Evolutionary conservation across 768 basidiomycete species (phyloP).

Genomic region (Dacryopinax primogenitus): DNA sequence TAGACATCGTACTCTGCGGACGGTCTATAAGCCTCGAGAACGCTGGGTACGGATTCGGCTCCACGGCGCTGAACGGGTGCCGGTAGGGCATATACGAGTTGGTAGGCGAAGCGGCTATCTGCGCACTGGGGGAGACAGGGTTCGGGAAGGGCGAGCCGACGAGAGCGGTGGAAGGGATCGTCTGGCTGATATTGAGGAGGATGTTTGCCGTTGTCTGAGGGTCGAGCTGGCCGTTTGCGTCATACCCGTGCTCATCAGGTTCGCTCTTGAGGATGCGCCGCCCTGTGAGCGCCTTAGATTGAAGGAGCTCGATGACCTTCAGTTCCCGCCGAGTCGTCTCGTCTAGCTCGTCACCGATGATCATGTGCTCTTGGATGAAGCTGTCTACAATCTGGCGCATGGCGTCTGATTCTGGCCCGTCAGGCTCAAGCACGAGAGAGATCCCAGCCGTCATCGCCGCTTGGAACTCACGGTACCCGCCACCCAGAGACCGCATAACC

Average conservation of each 20-base stretch:
- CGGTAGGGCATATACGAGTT: background rate
- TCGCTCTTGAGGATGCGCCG: constrained; percentile 21
- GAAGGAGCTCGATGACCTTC: constrained; percentile 73
- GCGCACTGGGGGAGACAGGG: background rate
- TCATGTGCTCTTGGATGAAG: constrained; percentile 53
- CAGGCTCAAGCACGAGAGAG: constrained; percentile 68
- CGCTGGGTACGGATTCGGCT: constrained; percentile 17
- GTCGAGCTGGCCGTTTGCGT: constrained; percentile 9
- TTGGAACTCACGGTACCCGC: constrained; percentile 77
- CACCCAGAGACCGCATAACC: constrained; percentile 52
- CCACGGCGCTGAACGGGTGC: constrained; percentile 10
- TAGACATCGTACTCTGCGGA: constrained; percentile 39
- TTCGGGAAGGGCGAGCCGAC: constrained; percentile 9
- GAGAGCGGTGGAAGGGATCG: background rate
- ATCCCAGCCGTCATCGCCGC: constrained; percentile 83
- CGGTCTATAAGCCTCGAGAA: constrained; percentile 45
- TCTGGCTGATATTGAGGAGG: constrained; percentile 12
- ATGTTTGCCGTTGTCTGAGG: constrained; percentile 11
- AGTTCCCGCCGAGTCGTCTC: constrained; percentile 72
- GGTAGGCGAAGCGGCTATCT: background rate
- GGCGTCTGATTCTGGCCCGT: constrained; percentile 47
- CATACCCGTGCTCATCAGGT: constrained; percentile 11
- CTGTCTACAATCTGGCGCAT: constrained; percentile 73
- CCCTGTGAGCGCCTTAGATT: constrained; percentile 41
- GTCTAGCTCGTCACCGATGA: constrained; percentile 49